Percentiles rank a stretch among this genome's conserved stretches.
phyloP scores from a whole-genome alignment of 2,329 filamentous ascomycete genomes.

The Exophiala sideris region DNA sequence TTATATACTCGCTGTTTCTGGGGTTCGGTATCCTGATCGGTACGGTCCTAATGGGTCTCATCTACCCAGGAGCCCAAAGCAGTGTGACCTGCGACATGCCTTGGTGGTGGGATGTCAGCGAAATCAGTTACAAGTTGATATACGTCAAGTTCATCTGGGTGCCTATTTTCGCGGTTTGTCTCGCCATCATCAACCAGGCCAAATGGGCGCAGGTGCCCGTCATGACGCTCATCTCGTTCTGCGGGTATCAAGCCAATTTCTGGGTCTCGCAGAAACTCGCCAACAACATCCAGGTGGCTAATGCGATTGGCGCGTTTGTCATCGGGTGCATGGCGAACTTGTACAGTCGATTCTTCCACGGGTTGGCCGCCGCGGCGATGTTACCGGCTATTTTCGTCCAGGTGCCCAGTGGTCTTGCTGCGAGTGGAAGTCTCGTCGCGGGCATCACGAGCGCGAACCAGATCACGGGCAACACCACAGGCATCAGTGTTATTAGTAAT shows the following conservation, averaged over 20 bases:
- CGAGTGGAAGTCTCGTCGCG: slow-evolving; percentile 54
- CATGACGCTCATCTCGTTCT: slow-evolving; percentile 70
- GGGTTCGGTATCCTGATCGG: slow-evolving; percentile 70
- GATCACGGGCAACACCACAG: slow-evolving; percentile 40
- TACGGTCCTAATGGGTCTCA: slow-evolving; percentile 56
- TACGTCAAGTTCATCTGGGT: slow-evolving; percentile 65
- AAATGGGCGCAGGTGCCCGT: slow-evolving; percentile 74
- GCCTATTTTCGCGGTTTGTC: slow-evolving; percentile 65
- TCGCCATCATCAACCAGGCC: slow-evolving; percentile 76
- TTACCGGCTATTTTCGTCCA: slow-evolving; percentile 78
- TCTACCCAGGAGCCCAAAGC: slow-evolving; percentile 10
- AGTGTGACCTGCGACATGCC: slow-evolving; percentile 13
- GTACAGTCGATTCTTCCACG: slow-evolving; percentile 68
- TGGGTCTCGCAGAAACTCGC: slow-evolving; percentile 65
- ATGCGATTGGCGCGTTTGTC: slow-evolving; percentile 71
- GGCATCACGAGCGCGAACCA: slow-evolving; percentile 52
- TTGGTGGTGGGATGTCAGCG: slow-evolving; percentile 2
- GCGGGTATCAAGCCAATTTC: slow-evolving; percentile 72
- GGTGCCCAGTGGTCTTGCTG: slow-evolving; percentile 59
- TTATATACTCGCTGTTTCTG: slow-evolving; percentile 69
- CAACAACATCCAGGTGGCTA: slow-evolving; percentile 69
- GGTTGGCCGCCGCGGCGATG: slow-evolving; percentile 78
- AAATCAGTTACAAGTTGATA: slow-evolving; percentile 25
- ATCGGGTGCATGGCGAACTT: slow-evolving; percentile 75
- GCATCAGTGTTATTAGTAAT: slow-evolving; percentile 41